Percentiles rank a stretch among this genome's conserved stretches.
phyloP scores from a whole-genome alignment of 2,329 filamentous ascomycete genomes.

The Stagonosporopsis rhizophila region DNA sequence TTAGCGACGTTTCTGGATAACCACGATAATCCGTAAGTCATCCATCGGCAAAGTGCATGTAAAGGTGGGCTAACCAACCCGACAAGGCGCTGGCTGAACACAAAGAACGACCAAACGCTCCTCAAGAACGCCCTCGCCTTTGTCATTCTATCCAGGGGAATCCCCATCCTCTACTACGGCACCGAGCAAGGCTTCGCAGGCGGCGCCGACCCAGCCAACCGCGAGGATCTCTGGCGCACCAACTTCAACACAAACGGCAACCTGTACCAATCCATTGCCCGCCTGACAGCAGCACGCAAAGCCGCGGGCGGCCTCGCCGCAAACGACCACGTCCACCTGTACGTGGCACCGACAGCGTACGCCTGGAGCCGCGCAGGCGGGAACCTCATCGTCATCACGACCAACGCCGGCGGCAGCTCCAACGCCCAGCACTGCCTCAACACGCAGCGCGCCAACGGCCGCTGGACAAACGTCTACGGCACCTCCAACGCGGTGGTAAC shows the following conservation, averaged over 20 bases:
- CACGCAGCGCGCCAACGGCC: conserved; percentile 47
- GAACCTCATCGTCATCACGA: conserved; percentile 56
- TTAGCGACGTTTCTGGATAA: conserved; percentile 51
- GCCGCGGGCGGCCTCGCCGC: conserved; percentile 52
- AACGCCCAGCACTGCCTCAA: conserved; percentile 54
- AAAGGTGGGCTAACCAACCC: too few species aligned
- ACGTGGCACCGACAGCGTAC: conserved; percentile 53
- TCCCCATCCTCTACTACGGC: conserved; percentile 52
- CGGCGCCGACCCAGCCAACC: conserved; percentile 49
- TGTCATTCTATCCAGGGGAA: conserved; percentile 48
- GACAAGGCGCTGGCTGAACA: conserved; percentile 48
- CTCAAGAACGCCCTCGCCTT: conserved; percentile 51
- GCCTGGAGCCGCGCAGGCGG: conserved; percentile 56
- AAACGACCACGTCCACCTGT: conserved; percentile 56
- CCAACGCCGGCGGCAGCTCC: conserved; percentile 52
- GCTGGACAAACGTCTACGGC: conserved; percentile 53
- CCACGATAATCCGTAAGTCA: conserved; percentile 41
- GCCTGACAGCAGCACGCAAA: conserved; percentile 38
- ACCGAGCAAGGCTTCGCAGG: conserved; percentile 50
- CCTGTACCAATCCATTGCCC: conserved; percentile 40
- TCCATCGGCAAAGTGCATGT: conserved; percentile 1
- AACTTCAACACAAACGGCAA: conserved; percentile 41
- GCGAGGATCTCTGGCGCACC: conserved; percentile 52
- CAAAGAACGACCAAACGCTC: conserved; percentile 46
- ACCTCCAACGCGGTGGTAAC: conserved; percentile 47